Evolutionary conservation across 768 basidiomycete species (phyloP).

Genomic region (Termitomyces sp.): DNA sequence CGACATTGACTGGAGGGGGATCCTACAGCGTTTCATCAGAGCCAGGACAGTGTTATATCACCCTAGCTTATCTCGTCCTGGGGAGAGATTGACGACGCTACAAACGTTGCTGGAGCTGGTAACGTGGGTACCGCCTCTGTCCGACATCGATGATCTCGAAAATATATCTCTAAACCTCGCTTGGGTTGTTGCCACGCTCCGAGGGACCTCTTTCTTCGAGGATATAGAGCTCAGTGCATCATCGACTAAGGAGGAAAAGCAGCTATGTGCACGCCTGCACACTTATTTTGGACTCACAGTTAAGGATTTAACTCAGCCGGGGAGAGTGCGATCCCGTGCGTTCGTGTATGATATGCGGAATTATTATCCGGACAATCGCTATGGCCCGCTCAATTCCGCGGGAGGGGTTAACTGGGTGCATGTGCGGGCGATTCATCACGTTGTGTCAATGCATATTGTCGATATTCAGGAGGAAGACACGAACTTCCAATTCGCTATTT

Average conservation of each 20-base stretch:
- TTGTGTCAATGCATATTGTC: slow-evolving; percentile 50
- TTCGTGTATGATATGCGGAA: slow-evolving; percentile 63
- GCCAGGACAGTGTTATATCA: slow-evolving; percentile 44
- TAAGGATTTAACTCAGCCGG: slow-evolving; percentile 30
- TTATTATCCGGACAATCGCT: slow-evolving; percentile 46
- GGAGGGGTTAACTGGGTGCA: slow-evolving; percentile 62
- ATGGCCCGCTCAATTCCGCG: slow-evolving; percentile 52
- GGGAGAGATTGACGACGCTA: slow-evolving; percentile 41
- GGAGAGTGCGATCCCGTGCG: slow-evolving; percentile 41
- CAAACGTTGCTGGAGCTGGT: slow-evolving; percentile 51
- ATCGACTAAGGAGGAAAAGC: slow-evolving; percentile 32
- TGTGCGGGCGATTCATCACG: slow-evolving; percentile 51
- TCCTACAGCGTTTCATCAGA: slow-evolving; percentile 54
- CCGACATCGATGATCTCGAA: slow-evolving; percentile 14
- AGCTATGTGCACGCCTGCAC: slow-evolving; percentile 51
- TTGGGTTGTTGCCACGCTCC: slow-evolving; percentile 46
- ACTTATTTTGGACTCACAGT: slow-evolving; percentile 53
- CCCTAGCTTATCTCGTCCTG: slow-evolving; percentile 29
- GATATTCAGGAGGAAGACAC: slow-evolving; percentile 32
- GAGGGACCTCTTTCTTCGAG: slow-evolving; percentile 44
- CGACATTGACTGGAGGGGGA: slow-evolving; percentile 48
- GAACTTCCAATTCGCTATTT: slow-evolving; percentile 30
- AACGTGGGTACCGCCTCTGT: slow-evolving; percentile 34
- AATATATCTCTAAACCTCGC: slow-evolving; percentile 46
- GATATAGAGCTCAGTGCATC: slow-evolving; percentile 12